These are phyloP conservation scores for Fusarium armeniacum DNA, from an alignment of 2,329 filamentous ascomycete species.

Conservation along the genomic window DNA sequence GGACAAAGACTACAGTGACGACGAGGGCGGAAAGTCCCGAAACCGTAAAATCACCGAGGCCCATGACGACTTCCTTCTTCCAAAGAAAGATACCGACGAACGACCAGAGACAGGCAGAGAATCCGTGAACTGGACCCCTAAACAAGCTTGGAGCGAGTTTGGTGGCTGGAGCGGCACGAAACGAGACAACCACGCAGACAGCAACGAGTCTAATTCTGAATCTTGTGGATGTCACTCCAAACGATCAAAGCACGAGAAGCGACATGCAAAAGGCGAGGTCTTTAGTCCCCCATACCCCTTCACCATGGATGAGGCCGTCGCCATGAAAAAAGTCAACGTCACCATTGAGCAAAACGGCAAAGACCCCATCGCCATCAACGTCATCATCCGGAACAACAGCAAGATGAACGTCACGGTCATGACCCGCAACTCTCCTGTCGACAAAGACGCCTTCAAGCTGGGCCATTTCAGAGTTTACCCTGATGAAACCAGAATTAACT, in stretches of 20 bases:
- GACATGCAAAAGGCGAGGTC: too few relatives aligned
- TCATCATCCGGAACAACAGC: conserved; percentile 5
- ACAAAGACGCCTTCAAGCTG: neutral
- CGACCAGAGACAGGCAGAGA: too few relatives aligned
- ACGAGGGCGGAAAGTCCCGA: too few relatives aligned
- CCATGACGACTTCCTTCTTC: neutral
- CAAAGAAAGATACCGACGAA: neutral
- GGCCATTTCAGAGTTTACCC: neutral
- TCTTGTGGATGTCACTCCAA: too few relatives aligned
- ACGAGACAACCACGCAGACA: too few relatives aligned
- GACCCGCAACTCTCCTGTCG: neutral
- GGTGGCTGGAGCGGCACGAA: too few relatives aligned
- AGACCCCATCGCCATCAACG: conserved; percentile 8
- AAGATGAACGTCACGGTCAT: conserved; percentile 1
- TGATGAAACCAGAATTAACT: neutral
- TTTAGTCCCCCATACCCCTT: neutral
- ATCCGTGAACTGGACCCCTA: too few relatives aligned
- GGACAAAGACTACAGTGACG: neutral
- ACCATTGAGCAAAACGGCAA: conserved; percentile 2
- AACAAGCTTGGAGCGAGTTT: too few relatives aligned
- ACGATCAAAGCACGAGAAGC: too few relatives aligned
- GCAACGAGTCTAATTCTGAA: too few relatives aligned
- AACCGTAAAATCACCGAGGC: neutral
- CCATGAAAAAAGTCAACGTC: neutral
- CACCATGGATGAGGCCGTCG: neutral